Evolutionary conservation across 768 basidiomycete genomes (phyloP), one percentile per base, ranked within the genome.

Genomic region (Dictyophora rubrovolvata): DNA sequence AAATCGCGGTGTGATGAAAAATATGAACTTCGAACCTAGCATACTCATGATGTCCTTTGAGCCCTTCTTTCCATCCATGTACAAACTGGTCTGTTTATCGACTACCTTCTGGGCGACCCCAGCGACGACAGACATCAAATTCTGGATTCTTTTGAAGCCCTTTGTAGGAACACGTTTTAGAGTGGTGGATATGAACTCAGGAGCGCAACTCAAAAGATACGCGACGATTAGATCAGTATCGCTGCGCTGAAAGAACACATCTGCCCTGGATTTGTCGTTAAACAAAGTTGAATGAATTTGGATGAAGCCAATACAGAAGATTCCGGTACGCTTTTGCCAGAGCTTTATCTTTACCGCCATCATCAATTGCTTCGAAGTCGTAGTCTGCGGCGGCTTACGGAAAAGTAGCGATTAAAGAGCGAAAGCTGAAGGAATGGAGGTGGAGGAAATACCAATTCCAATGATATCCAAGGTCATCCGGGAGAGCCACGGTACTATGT

Each of bases 401-500:
- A 2, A 51, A 10, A 51, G 3, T 11, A 22, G 49, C 14, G 10
- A 14, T 12, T 4, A 4, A 42, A 42, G 14, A 12, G 10, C 11
- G 14, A n/a, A 9, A 14, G 4, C 11, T 42, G 2, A 51, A 58
- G 4, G 5, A 4, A 18, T 17, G 23, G 33, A 54, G n/a, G 21
- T 35, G 22, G 9, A 33, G n/a, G 5, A 36, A 9, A 10, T n/a
- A 74, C 74, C 69, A 64, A 72, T 68, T 0, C 74, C 74, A 20
- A 74, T 73, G 23, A 69, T 71, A 55, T 75, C 74, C 36, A 75
- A 63, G 1, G 74, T 74, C 0, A 71, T 70, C 3, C 70, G 65
- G 10, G 68, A 66, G 5, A 73, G 61, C 77, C 79, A 79, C 21
- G 73, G 68, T 18, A 79, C 75, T 1, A 81, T 73, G 22, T 61